Conservation (phyloP, 139 green algal genomes). For the Picochlorum sp. region DNA sequence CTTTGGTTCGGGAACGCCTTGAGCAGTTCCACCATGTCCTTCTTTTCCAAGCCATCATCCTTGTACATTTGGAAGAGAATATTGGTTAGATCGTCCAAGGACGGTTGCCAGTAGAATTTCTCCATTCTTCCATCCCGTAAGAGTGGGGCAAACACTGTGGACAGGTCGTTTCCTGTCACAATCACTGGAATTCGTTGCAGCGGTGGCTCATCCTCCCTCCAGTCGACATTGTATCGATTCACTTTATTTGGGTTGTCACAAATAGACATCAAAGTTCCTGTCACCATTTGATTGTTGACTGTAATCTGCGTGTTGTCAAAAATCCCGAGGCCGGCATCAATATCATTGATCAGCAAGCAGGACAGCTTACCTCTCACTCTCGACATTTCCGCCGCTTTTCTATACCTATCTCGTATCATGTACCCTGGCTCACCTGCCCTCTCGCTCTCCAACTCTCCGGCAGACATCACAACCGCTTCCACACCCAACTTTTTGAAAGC, state of each 20-base stretch:
- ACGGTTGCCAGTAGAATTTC: slow-evolving; percentile 74
- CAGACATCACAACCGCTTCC: slow-evolving; percentile 75
- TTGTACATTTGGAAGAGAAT: slow-evolving; percentile 67
- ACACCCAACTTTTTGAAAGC: slow-evolving; percentile 83
- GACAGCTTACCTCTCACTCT: slow-evolving; percentile 65
- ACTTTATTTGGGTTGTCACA: slow-evolving; percentile 74
- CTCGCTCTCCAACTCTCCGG: slow-evolving; percentile 50
- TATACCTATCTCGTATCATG: slow-evolving; percentile 78
- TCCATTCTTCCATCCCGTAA: slow-evolving; percentile 72
- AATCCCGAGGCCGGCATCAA: slow-evolving; percentile 76
- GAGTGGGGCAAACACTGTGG: slow-evolving; percentile 84
- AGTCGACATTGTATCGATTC: slow-evolving; percentile 39
- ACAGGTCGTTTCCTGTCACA: slow-evolving; percentile 82
- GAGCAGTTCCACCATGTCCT: slow-evolving; percentile 68
- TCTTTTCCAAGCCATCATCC: slow-evolving; percentile 60
- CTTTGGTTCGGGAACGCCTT: slow-evolving; percentile 64
- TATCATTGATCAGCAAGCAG: slow-evolving; percentile 87
- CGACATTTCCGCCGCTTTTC: slow-evolving; percentile 47
- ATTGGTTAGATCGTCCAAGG: slow-evolving; percentile 59
- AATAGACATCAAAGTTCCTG: slow-evolving; percentile 85
- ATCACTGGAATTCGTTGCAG: slow-evolving; percentile 66
- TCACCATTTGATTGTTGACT: slow-evolving; percentile 90
- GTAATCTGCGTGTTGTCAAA: slow-evolving; percentile 58
- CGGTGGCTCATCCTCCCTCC: slow-evolving; percentile 40
- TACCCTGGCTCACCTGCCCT: slow-evolving; percentile 41